Conservation (phyloP, 768 basidiomycete genomes). For the Mycena epipterygia region DNA sequence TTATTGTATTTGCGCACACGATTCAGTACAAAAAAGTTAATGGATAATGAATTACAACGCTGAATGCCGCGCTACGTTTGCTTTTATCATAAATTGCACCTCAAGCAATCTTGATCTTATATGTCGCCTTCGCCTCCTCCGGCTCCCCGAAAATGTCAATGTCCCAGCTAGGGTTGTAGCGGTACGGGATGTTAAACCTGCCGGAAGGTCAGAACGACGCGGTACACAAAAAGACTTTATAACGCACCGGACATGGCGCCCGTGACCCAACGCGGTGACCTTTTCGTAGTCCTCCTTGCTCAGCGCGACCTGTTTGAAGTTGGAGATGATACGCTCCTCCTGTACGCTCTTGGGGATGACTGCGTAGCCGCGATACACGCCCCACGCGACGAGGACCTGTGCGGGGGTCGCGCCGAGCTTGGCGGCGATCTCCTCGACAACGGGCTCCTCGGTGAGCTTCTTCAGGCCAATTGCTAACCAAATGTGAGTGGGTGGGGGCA, state of each 20-base stretch:
- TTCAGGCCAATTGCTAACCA: conserved; percentile 68
- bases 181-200: conserved; percentile 77
- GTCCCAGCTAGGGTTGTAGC: conserved; percentile 74
- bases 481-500: not conserved
- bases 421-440: conserved; percentile 73
- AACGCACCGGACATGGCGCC: conserved; percentile 57
- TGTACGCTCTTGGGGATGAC: conserved; percentile 90
- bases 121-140: conserved; percentile 61
- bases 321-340: conserved; percentile 77
- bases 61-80: not conserved
- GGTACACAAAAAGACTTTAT: not conserved
- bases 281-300: conserved; percentile 76
- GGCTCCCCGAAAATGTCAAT: conserved; percentile 80
- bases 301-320: conserved; percentile 83
- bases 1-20: no score
- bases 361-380: conserved; percentile 77
- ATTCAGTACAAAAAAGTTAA: not conserved
- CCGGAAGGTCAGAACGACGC: not conserved
- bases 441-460: conserved; percentile 76
- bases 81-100: not conserved
- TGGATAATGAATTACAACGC: conserved; percentile 20
- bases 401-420: conserved; percentile 77
- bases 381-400: conserved; percentile 90
- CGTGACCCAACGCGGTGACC: conserved; percentile 64
- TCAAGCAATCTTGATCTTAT: conserved; percentile 50